Evolutionary conservation across 2,329 filamentous ascomycete species (phyloP), one percentile per base, ranked within the genome.

Genomic region (Paraphaeosphaeria sporulosa): DNA sequence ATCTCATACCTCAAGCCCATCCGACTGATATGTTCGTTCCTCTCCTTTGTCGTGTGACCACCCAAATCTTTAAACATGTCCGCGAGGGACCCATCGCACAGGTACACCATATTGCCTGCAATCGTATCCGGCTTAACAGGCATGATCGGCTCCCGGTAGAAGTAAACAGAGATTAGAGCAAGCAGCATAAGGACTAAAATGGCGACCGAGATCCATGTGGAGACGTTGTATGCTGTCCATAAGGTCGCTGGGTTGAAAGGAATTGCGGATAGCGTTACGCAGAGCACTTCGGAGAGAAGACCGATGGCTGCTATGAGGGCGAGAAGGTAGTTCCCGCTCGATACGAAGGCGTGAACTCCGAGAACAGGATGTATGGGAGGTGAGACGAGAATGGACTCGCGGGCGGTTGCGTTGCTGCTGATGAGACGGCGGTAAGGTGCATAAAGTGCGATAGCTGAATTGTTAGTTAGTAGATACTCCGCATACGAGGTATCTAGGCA

Each of bases 201-300:
- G 19, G 40, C 23, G 19, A 63, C 44, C n/a, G 52, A 49, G 8
- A 58, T 48, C 60, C 60, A 63, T 2, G 47, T 54, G 4, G 60
- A 63, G 19, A 48, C 38, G n/a, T 42, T 25, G 44, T 57, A 63
- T 25, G 60, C 57, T 3, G n/a, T 46, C 19, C 23, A 63, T 9
- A 51, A 27, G 23, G 51, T 63, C 8, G 57, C 54, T 23, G 27
- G 57, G 27, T 51, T 47, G 44, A 63, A 63, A 2, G 60, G 57
- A 21, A 63, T 57, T 2, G 58, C 59, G 1, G 60, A 50, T n/a
- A 63, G 30, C 4, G 60, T 57, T 19, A 60, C 30, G 9, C 57
- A 55, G 25, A 60, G 50, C 17, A 58, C 27, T 43, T 60, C 44
- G 27, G 57, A 56, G 6, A 60, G 54, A 21, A 59, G n/a, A n/a